Evolutionary conservation across 2,329 filamentous ascomycete species (phyloP).

Genomic region (Aureobasidium subglaciale): DNA sequence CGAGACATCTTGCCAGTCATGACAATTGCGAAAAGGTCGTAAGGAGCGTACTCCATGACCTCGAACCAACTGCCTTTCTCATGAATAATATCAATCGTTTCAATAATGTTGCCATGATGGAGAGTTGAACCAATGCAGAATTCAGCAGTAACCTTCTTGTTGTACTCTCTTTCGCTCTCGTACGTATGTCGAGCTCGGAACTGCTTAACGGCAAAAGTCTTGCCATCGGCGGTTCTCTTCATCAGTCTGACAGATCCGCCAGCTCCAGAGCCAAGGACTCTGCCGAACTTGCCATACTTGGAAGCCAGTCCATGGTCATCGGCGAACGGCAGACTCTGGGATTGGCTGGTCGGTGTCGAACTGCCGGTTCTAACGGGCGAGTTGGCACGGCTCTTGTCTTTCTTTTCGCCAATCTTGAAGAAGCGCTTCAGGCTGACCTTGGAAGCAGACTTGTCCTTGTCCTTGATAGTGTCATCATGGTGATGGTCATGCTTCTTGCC

Average conservation of each 20-base stretch:
- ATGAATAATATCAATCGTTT: slow-evolving; percentile 92
- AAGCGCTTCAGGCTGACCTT: slow-evolving; percentile 97
- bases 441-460: slow-evolving; percentile 51
- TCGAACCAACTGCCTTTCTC: slow-evolving; percentile 95
- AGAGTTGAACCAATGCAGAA: slow-evolving; percentile 97
- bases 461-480: slow-evolving; percentile 34
- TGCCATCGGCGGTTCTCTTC: slow-evolving; percentile 86
- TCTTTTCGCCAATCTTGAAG: slow-evolving; percentile 68
- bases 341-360: slow-evolving; percentile 29
- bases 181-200: slow-evolving; percentile 88
- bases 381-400: slow-evolving; percentile 34
- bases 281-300: slow-evolving; percentile 94
- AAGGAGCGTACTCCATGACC: slow-evolving; percentile 98
- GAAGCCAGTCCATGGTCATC: slow-evolving; percentile 86
- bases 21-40: slow-evolving; percentile 91
- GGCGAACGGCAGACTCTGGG: slow-evolving; percentile 63
- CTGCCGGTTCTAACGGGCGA: slow-evolving; percentile 26
- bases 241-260: slow-evolving; percentile 90
- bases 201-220: slow-evolving; percentile 95
- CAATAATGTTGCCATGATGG: slow-evolving; percentile 96
- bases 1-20: slow-evolving; percentile 98
- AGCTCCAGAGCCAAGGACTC: slow-evolving; percentile 85
- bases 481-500: slow-evolving; percentile 48
- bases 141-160: slow-evolving; percentile 95
- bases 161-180: slow-evolving; percentile 90